Percentiles rank a stretch among this genome's conserved stretches.
Conservation (phyloP, 75 land plant species). For the Selaginella tamariscina region DNA sequence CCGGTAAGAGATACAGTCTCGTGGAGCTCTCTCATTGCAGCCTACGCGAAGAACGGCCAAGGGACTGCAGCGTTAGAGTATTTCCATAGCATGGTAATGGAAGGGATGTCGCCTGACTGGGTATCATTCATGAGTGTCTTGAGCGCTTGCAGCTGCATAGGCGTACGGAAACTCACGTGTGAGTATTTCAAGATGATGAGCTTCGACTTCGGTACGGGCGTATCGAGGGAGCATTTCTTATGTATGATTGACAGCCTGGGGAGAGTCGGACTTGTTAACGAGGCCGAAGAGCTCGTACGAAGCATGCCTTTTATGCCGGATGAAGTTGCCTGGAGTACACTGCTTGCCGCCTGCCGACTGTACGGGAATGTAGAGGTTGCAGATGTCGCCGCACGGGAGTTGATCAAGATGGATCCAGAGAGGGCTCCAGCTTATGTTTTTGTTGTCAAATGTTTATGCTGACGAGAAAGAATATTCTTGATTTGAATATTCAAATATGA, state of each 20-base stretch:
- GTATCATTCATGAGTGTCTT: constrained; percentile 13
- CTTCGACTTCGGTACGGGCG: too few species aligned
- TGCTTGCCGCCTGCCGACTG: constrained; percentile 47
- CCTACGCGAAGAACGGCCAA: constrained; percentile 7
- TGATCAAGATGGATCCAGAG: constrained; percentile 32
- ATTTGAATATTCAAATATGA: too few species aligned
- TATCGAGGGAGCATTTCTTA: too few species aligned
- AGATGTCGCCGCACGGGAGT: constrained; percentile 37
- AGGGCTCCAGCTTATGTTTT: constrained; percentile 33
- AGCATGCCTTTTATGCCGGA: too few species aligned
- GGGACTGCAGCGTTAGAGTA: constrained; percentile 7
- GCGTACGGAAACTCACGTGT: too few species aligned
- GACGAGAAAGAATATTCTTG: too few species aligned
- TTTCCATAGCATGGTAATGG: constrained; percentile 2
- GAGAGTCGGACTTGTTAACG: constrained; percentile 29
- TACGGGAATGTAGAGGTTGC: constrained; percentile 35
- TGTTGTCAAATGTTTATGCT: constrained; percentile 44
- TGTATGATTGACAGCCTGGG: too few species aligned
- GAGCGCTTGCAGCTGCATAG: constrained; percentile 13
- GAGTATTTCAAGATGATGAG: too few species aligned
- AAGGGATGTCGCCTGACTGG: constrained; percentile 8
- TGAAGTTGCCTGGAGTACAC: too few species aligned
- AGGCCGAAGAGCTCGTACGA: too few species aligned
- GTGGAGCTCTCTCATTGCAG: constrained; percentile 12
- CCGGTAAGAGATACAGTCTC: constrained; percentile 3